Evolutionary conservation across 2,329 filamentous ascomycete genomes (phyloP).

Genomic region (Alternaria burnsii): DNA sequence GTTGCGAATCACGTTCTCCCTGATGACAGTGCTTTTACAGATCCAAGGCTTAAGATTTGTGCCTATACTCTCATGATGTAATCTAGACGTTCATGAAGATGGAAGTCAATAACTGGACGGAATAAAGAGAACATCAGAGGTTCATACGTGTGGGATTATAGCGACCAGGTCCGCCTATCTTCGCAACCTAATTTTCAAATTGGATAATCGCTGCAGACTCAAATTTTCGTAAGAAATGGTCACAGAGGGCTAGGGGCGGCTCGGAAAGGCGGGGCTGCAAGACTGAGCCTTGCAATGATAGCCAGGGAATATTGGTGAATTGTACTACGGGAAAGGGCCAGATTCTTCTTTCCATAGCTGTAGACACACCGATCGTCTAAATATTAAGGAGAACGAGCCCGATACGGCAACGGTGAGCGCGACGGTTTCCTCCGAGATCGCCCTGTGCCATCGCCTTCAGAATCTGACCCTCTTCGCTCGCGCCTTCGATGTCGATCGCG

Average conservation of each 20-base stretch:
- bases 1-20: not conserved
- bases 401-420: slow-evolving; percentile 29
- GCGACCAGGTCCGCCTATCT: too few species aligned
- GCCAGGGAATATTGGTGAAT: not conserved
- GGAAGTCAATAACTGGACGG: too few species aligned
- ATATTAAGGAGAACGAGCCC: slow-evolving; percentile 25
- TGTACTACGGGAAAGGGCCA: not conserved
- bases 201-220: too few species aligned
- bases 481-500: slow-evolving; percentile 23
- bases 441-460: slow-evolving; percentile 16
- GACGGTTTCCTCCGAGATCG: slow-evolving; percentile 21
- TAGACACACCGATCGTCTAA: not conserved
- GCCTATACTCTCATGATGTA: too few species aligned
- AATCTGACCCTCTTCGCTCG: slow-evolving; percentile 13
- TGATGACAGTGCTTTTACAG: too few species aligned
- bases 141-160: too few species aligned
- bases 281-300: not conserved
- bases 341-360: not conserved
- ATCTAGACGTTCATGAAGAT: too few species aligned
- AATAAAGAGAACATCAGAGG: too few species aligned
- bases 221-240: not conserved
- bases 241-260: not conserved
- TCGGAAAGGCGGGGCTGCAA: not conserved
- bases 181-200: too few species aligned
- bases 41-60: too few species aligned